Percentiles rank a stretch among this genome's conserved stretches.
Conservation (phyloP, 2,329 filamentous ascomycete species). For the Chaetoscypha palmicola region DNA sequence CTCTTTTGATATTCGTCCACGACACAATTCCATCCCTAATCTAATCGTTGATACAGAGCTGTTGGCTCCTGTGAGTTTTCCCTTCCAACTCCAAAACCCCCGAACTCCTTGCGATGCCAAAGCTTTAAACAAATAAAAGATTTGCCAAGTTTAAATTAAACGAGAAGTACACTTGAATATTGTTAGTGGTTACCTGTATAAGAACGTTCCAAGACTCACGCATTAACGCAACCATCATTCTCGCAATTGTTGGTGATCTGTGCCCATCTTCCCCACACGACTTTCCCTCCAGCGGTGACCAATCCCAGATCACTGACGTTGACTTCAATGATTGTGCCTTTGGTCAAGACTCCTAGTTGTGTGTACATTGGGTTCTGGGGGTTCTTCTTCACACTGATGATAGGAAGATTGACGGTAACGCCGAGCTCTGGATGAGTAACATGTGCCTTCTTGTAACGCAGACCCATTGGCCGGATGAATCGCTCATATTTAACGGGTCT, state of each 20-base stretch:
- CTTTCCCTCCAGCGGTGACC: constrained; percentile 85
- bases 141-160: background rate
- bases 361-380: constrained; percentile 88
- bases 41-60: too few relatives aligned
- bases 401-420: constrained; percentile 82
- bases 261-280: constrained; percentile 84
- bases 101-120: constrained; percentile 10
- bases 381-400: constrained; percentile 71
- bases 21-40: too few relatives aligned
- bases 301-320: constrained; percentile 89
- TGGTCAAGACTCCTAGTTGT: constrained; percentile 72
- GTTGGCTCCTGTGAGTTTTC: too few relatives aligned
- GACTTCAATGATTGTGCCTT: constrained; percentile 81
- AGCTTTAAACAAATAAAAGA: background rate
- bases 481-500: constrained; percentile 68
- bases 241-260: constrained; percentile 56
- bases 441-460: constrained; percentile 73
- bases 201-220: constrained; percentile 18
- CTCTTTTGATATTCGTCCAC: too few relatives aligned
- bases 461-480: constrained; percentile 70
- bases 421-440: constrained; percentile 62
- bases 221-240: constrained; percentile 57
- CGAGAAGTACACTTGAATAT: background rate
- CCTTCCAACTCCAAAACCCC: constrained; percentile 6
- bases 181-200: too few relatives aligned